These are phyloP conservation scores for Verticillium longisporum DNA, from an alignment of 2,329 filamentous ascomycete genomes.

Conservation along the genomic window DNA sequence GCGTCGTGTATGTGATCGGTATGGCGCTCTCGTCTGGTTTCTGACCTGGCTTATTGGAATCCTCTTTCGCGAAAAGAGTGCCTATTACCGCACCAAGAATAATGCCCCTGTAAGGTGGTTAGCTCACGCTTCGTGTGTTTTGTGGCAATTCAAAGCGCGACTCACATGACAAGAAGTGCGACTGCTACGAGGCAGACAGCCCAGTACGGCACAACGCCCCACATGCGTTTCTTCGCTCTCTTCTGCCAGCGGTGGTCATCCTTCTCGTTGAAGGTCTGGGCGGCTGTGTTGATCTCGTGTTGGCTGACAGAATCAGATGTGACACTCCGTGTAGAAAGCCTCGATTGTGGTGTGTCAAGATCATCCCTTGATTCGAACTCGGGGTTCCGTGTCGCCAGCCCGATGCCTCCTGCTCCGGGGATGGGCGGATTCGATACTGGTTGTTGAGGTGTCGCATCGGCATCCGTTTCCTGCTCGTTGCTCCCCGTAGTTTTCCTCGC, in stretches of 20 bases:
- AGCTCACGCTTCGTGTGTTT: background rate
- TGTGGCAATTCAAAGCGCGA: background rate
- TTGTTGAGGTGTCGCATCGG: slow-evolving; percentile 1
- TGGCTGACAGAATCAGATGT: slow-evolving; percentile 40
- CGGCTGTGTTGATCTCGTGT: slow-evolving; percentile 47
- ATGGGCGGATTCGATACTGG: slow-evolving; percentile 18
- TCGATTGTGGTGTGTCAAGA: slow-evolving; percentile 41
- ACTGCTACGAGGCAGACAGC: slow-evolving; percentile 44
- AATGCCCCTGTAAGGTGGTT: slow-evolving; percentile 23
- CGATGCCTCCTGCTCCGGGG: slow-evolving; percentile 54
- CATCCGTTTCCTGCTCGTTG: slow-evolving; percentile 9
- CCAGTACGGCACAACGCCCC: slow-evolving; percentile 56
- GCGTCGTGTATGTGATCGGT: slow-evolving; percentile 25
- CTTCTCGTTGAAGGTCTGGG: slow-evolving; percentile 40
- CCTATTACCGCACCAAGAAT: slow-evolving; percentile 53
- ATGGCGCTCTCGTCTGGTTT: slow-evolving; percentile 16
- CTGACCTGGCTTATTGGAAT: slow-evolving; percentile 12
- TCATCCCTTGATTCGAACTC: slow-evolving; percentile 56
- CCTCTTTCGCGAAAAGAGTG: slow-evolving; percentile 29
- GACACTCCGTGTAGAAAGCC: slow-evolving; percentile 45
- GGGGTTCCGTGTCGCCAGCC: slow-evolving; percentile 53
- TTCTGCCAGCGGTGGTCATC: slow-evolving; percentile 36
- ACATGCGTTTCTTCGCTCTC: slow-evolving; percentile 46
- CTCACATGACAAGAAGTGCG: slow-evolving; percentile 39
- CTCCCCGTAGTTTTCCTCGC: slow-evolving; percentile 42